These are phyloP conservation scores for Thymus mandschuricus DNA, from an alignment of 257 asterid genomes.

Conservation along the genomic window DNA sequence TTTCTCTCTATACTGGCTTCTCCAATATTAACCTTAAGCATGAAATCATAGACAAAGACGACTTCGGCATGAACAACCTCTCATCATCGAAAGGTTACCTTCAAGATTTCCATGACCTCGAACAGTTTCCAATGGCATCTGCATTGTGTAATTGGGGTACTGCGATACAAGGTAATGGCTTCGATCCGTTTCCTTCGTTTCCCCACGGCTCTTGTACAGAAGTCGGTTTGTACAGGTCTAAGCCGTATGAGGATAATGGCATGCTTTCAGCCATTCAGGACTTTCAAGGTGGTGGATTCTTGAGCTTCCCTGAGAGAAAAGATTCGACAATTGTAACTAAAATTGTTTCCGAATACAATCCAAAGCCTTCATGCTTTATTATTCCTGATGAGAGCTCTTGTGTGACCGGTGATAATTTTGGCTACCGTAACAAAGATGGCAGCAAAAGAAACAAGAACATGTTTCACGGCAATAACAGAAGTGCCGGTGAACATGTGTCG, in stretches of 20 bases:
- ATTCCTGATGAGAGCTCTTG: constrained; percentile 70
- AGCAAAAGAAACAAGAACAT: constrained; percentile 33
- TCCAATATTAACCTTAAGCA: constrained; percentile 46
- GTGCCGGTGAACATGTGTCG: constrained; percentile 29
- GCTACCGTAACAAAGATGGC: constrained; percentile 33
- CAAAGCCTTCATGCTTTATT: constrained; percentile 42
- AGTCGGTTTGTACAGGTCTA: constrained; percentile 39
- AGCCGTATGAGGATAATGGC: constrained; percentile 47
- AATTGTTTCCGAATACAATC: constrained; percentile 26
- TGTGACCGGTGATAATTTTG: constrained; percentile 49
- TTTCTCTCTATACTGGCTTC: constrained; percentile 30
- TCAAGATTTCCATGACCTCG: constrained; percentile 62
- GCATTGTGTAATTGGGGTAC: constrained; percentile 43
- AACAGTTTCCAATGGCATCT: constrained; percentile 39
- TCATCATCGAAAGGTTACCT: constrained; percentile 47
- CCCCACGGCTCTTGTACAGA: constrained; percentile 31
- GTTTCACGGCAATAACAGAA: constrained; percentile 21
- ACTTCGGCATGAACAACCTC: constrained; percentile 40
- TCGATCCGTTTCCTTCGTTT: constrained; percentile 59
- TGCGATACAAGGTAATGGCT: constrained; percentile 40
- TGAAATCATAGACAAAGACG: constrained; percentile 40
- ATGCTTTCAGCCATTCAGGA: constrained; percentile 38
- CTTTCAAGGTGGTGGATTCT: constrained; percentile 37
- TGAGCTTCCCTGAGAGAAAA: constrained; percentile 33
- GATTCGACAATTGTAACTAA: constrained; percentile 38